phyloP scores from a whole-genome alignment of 2,329 filamentous ascomycete genomes.

The Sporothrix variecibatus region DNA sequence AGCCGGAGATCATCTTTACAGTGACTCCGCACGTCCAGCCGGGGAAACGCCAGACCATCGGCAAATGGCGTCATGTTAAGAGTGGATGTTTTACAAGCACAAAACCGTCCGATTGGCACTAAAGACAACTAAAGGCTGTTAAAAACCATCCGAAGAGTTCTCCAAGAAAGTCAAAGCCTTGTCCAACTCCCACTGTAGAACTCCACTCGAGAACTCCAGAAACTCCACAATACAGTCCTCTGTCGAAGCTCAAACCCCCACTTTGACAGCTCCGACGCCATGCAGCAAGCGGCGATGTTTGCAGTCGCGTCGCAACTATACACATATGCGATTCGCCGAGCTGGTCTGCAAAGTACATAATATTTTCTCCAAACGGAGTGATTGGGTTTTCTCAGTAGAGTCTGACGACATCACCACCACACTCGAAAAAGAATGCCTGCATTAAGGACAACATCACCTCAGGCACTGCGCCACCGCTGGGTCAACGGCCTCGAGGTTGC shows the following conservation, averaged over 20 bases:
- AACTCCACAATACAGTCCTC: neutral
- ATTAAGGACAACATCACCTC: slow-evolving; percentile 4
- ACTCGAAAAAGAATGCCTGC: neutral
- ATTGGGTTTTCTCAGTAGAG: neutral
- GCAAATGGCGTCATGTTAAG: neutral
- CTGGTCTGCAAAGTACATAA: neutral
- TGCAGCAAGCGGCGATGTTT: neutral
- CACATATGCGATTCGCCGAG: neutral
- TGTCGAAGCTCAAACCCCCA: neutral
- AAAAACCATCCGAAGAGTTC: neutral
- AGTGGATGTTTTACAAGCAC: neutral
- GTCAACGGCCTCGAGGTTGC: slow-evolving; percentile 22
- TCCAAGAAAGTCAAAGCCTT: neutral
- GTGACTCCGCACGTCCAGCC: neutral
- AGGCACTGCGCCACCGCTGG: slow-evolving; percentile 19
- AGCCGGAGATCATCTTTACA: neutral
- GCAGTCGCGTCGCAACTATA: neutral
- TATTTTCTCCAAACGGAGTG: neutral
- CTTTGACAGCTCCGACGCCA: neutral
- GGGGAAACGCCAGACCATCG: neutral
- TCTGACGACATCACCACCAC: neutral
- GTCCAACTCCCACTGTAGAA: neutral
- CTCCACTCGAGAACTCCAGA: neutral
- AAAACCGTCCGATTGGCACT: slow-evolving; percentile 7
- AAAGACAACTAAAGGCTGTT: neutral